Conservation (phyloP, 305 asterid genomes). For the Solanum hybrid region DNA sequence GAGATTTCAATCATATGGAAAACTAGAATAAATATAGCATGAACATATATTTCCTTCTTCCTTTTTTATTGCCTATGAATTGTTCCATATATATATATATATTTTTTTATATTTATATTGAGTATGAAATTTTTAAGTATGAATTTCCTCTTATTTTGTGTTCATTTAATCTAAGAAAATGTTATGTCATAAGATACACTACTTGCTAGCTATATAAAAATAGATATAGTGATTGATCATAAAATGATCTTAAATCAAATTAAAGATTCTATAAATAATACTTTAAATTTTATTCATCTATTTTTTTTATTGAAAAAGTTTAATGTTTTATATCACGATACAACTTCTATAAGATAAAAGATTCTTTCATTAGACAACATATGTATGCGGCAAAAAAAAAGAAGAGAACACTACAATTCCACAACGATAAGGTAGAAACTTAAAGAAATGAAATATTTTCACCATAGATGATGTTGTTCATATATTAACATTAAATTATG, state of each 20-base stretch:
- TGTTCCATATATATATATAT: not conserved
- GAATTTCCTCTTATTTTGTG: not conserved
- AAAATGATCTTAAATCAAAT: not conserved
- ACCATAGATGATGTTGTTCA: not conserved
- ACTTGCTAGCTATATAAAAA: not conserved
- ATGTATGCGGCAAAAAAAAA: not conserved
- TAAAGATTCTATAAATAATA: too few species aligned
- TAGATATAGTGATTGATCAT: not conserved
- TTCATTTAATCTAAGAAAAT: not conserved
- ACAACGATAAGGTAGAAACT: not conserved
- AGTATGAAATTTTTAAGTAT: too few species aligned
- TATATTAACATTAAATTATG: too few species aligned
- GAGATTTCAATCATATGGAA: not conserved
- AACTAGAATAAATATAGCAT: too few species aligned
- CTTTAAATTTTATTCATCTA: not conserved
- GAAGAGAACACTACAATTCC: not conserved
- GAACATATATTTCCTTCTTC: not conserved
- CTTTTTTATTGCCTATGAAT: not conserved
- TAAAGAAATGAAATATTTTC: not conserved
- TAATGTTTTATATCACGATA: not conserved
- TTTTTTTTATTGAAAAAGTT: too few species aligned
- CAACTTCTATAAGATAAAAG: not conserved
- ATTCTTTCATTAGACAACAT: not conserved
- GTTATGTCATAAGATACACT: not conserved
- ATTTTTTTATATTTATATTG: too few species aligned